Conservation (phyloP, 228 moss, liverwort and hornwort species). For the Sphagnum magellanicum region DNA sequence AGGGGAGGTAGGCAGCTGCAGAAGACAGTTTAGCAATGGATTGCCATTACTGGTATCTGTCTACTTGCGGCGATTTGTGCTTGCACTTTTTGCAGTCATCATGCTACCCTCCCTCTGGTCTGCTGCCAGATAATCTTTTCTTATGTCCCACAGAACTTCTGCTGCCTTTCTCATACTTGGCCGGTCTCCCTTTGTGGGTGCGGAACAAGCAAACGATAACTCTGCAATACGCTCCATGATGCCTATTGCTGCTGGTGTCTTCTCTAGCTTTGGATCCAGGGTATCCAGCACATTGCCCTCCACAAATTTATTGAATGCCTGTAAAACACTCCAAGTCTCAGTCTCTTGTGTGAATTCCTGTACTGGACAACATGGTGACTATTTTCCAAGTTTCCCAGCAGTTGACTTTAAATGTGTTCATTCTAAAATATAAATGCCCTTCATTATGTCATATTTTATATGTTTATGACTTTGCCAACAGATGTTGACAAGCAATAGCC, state of each 20-base stretch:
- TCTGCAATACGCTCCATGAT: conserved; percentile 71
- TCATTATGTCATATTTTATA: too few species aligned
- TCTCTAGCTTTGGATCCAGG: conserved; percentile 74
- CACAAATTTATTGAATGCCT: conserved; percentile 69
- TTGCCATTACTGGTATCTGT: too few species aligned
- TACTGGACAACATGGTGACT: too few species aligned
- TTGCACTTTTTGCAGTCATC: conserved; percentile 1
- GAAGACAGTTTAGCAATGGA: too few species aligned
- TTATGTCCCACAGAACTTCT: conserved; percentile 71
- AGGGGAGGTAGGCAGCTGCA: too few species aligned
- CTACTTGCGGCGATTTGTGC: neutral
- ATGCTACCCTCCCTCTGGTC: conserved; percentile 9
- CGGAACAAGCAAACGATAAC: conserved; percentile 88
- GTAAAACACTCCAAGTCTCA: neutral
- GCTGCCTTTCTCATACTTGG: conserved; percentile 81
- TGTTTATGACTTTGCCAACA: too few species aligned
- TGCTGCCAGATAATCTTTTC: conserved; percentile 52
- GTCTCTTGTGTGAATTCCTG: too few species aligned
- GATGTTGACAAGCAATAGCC: too few species aligned
- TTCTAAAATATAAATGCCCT: too few species aligned
- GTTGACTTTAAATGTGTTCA: too few species aligned
- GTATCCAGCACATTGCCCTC: conserved; percentile 79
- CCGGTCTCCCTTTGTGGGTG: conserved; percentile 78
- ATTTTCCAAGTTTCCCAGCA: too few species aligned
- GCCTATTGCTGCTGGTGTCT: conserved; percentile 44